Base-by-base conservation (phyloP, 257 asterid genomes). In the Craterostigma plantagineum region DNA sequence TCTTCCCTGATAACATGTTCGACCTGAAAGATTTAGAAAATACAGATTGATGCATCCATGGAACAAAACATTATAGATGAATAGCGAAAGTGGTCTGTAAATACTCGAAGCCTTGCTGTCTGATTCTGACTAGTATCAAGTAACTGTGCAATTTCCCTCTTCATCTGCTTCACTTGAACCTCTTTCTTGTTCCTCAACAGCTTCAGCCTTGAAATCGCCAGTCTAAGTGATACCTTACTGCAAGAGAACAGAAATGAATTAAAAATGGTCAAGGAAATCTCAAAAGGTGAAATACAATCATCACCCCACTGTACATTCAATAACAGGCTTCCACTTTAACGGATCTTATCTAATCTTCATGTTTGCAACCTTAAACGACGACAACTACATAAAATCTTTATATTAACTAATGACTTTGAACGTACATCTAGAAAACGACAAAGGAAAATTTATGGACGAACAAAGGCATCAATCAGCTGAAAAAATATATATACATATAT, bases 1-100 rank as follows among this genome's bases (percentile, higher is more conserved):
- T 83, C 93, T 66, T 83, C 95, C 64, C 87, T 69, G 64, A 73
- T 58, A 41, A 76, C 93, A 59, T 84, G 95, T 45, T 79, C 95
- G 54, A 84, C 95, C 95, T 84, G 77, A 57, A 59, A 57, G 30
- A 23, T 23, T 23, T 6, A 2, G 30, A 23, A 23, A 23, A 23
- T 23, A 23, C 30, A 23, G 30, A 23, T 23, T 23, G 6, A 23
- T 23, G 6, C 6, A 23, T 23, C 30, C 2, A 23, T 23, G 4
- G 6, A 23, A 23, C 30, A 2, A 23, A 2, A 23, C n/a, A 23
- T 23, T 23, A 23, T 30, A 36, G 44, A 42, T 17, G 4, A 36
- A 35, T 16, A 27, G 18, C 4, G 16, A 36, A 33, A 48, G 55
- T 46, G 42, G 18, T 3, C n/a, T n/a, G n/a, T 55, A 8, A 54